These are phyloP conservation scores for Onygena corvina DNA, from an alignment of 2,329 filamentous ascomycete species.

Conservation along the genomic window DNA sequence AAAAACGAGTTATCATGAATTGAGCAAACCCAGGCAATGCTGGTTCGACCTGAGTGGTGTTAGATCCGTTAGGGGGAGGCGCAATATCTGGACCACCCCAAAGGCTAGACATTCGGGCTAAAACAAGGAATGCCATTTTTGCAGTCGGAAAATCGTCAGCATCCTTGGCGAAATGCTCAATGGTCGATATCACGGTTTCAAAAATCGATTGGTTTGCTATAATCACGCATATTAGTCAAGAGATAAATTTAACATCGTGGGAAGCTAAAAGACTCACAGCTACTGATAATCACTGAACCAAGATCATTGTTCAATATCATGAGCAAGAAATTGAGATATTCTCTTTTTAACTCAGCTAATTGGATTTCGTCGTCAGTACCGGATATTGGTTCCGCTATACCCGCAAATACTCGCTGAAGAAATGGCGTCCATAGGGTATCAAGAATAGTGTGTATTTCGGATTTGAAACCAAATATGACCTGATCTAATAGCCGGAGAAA, in stretches of 20 bases:
- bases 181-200: constrained; percentile 71
- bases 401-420: constrained; percentile 75
- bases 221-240: background rate
- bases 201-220: constrained; percentile 76
- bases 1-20: constrained; percentile 83
- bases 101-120: constrained; percentile 68
- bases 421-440: constrained; percentile 82
- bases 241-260: background rate
- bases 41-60: constrained; percentile 28
- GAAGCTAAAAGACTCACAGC: constrained; percentile 36
- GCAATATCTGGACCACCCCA: constrained; percentile 81
- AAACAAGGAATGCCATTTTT: constrained; percentile 67
- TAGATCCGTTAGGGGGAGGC: constrained; percentile 29
- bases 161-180: constrained; percentile 73
- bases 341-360: constrained; percentile 74
- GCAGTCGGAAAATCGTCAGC: constrained; percentile 54
- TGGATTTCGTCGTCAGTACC: constrained; percentile 97
- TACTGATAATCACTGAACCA: constrained; percentile 75
- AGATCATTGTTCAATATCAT: constrained; percentile 86
- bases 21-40: constrained; percentile 74
- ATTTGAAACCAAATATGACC: constrained; percentile 90
- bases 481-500: constrained; percentile 88
- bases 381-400: constrained; percentile 67
- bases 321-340: constrained; percentile 89
- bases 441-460: constrained; percentile 77